Evolutionary conservation across 768 basidiomycete genomes (phyloP), one percentile per base, ranked within the genome.

Genomic region (Glaciozyma antarctica): DNA sequence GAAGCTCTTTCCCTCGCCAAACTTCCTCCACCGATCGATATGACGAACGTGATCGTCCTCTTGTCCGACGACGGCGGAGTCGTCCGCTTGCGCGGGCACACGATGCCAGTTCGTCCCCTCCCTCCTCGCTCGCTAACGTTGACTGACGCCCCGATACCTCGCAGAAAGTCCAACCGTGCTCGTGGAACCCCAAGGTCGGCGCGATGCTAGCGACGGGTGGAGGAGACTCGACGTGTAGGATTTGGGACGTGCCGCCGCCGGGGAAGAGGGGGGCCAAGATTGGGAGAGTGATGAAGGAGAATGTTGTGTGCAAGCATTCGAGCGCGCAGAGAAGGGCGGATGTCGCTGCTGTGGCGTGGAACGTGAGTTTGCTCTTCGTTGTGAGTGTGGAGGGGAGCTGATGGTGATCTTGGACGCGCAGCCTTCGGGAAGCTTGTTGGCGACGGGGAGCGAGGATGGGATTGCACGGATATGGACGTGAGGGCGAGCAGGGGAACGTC

Each of bases 401-500:
- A 51, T 22, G 19, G 22, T 53, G 4, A 9, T 32, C 32, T 12
- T 54, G 24, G 7, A 9, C 32, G 30, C n/a, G 47, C 57, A 70
- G 48, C 66, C 69, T 1, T 60, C 68, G 9, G 73, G 73, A 17
- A 67, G 64, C 2, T 61, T 76, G 15, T 61, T 76, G 19, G 75
- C 73, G 3, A 73, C 74, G 6, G 75, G 73, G 1, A 70, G 69
- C 1, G 73, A 75, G 48, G 75, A 76, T 52, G 75, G 75, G 2
- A 74, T 76, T 38, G 75, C 72, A 2, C 61, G 75, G 24, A 68
- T 76, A n/a, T 76, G 75, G 75, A 76, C 75, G 53, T 66, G 48
- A 30, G 66, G 9, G 22, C 38, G 12, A 26, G 8, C 44, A 15
- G 9, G 24, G 13, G 15, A 10, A 57, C 12, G n/a, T n/a, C n/a